phyloP scores from a whole-genome alignment of 768 basidiomycete genomes.

The Suillus cothurnatus region DNA sequence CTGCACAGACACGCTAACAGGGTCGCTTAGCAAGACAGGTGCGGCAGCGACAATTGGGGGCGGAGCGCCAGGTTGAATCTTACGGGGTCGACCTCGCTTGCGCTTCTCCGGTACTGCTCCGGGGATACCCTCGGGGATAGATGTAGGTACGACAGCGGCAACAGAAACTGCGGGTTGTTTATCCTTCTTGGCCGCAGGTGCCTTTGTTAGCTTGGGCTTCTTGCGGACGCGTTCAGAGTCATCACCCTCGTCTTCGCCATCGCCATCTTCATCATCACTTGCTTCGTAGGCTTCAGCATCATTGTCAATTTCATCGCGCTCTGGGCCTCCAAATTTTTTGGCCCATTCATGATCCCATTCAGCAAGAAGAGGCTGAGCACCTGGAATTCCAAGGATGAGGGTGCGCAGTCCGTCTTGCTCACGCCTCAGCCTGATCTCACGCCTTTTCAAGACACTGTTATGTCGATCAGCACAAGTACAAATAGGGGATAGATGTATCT shows the following conservation, averaged over 20 bases:
- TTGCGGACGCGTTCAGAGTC: constrained; percentile 59
- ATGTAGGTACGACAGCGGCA: constrained; percentile 24
- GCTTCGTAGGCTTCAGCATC: constrained; percentile 42
- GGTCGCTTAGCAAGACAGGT: constrained; percentile 19
- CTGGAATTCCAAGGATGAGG: constrained; percentile 70
- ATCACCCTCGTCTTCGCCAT: constrained; percentile 40
- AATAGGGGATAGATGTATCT: constrained; percentile 18
- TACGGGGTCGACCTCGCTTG: constrained; percentile 83
- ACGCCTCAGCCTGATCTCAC: constrained; percentile 68
- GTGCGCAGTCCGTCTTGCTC: constrained; percentile 77
- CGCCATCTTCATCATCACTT: constrained; percentile 46
- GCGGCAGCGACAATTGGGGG: constrained; percentile 31
- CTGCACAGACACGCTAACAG: constrained; percentile 17
- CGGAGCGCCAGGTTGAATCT: constrained; percentile 56
- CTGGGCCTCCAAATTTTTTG: constrained; percentile 75
- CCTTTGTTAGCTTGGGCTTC: constrained; percentile 51
- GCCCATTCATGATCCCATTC: constrained; percentile 82
- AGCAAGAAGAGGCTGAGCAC: constrained; percentile 66
- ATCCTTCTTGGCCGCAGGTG: constrained; percentile 50
- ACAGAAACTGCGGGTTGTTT: constrained; percentile 36
- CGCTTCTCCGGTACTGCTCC: constrained; percentile 65
- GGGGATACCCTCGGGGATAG: constrained; percentile 28
- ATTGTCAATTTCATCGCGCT: constrained; percentile 68
- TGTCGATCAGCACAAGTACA: constrained; percentile 9
- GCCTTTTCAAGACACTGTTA: constrained; percentile 72